Evolutionary conservation across 2,329 filamentous ascomycete species (phyloP).

Genomic region (Thielaviopsis cerberus): DNA sequence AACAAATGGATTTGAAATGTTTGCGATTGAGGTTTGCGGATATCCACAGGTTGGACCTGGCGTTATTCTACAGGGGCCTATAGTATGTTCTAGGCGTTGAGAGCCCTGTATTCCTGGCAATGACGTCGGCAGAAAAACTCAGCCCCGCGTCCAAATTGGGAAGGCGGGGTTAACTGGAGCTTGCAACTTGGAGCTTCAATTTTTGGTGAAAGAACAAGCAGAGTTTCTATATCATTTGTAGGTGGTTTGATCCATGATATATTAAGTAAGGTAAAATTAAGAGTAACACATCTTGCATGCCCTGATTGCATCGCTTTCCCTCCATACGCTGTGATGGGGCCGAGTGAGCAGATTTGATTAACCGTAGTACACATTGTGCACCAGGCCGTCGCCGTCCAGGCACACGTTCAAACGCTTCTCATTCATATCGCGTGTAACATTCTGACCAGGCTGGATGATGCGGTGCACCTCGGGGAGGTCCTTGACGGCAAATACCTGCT

Average conservation of each 20-base stretch:
- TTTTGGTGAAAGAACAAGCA: too few relatives aligned
- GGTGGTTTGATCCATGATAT: too few relatives aligned
- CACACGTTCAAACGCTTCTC: slow-evolving; percentile 39
- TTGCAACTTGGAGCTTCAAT: too few relatives aligned
- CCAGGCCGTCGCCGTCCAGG: slow-evolving; percentile 39
- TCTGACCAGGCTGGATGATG: slow-evolving; percentile 36
- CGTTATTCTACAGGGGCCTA: background rate
- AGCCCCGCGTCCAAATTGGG: slow-evolving; percentile 10
- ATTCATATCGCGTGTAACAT: slow-evolving; percentile 39
- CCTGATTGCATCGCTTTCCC: background rate
- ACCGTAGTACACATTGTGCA: slow-evolving; percentile 39
- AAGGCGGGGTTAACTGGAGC: slow-evolving; percentile 8
- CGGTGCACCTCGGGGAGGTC: slow-evolving; percentile 39
- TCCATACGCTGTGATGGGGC: background rate
- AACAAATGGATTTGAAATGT: background rate
- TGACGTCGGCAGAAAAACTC: slow-evolving; percentile 10
- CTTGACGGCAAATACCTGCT: slow-evolving; percentile 39
- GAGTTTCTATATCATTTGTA: too few relatives aligned
- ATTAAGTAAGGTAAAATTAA: too few relatives aligned
- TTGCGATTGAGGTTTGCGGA: background rate
- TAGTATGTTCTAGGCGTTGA: background rate
- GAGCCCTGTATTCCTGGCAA: background rate
- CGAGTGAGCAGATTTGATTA: slow-evolving; percentile 16
- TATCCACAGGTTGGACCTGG: background rate
- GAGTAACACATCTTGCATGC: background rate